Evolutionary conservation across 1,139 yeast genomes (phyloP), one percentile per base, ranked within the genome.

Genomic region (Yamadazyma spencermartinsiae): DNA sequence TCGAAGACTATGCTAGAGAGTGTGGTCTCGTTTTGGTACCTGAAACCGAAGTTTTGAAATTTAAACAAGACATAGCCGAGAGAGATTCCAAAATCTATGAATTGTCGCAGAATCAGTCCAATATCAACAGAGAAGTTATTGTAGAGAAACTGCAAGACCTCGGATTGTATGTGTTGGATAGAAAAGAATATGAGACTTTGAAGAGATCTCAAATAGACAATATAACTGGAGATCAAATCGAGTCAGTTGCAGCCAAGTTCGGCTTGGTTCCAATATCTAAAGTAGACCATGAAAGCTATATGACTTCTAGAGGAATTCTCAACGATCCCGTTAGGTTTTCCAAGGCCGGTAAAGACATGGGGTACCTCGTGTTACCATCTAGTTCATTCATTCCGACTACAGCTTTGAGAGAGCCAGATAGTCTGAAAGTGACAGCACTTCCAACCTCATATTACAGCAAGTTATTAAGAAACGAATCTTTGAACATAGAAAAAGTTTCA

Each of bases 401-500:
- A 2, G 72, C 74, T 23, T 73, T 77, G 9, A 71, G 76, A 50
- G 60, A 59, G 7, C 79, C 85, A 2, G 86, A 80, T 43, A 59
- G 70, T n/a, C 61, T 65, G 10, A 76, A 77, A 47, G 82, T 82
- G 26, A 81, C 80, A 39, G 80, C 82, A 6, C 55, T 84, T 27
- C 89, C 90, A 11, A 65, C 74, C 7, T 71, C 80, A 3, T 83
- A 82, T 54, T 84, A 81, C 57, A 74, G 74, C 47, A 79, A 79
- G 54, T 60, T 82, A 45, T 58, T 77, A 14, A 68, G 66, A 39
- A 64, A 65, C 35, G 78, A 72, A 41, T 49, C 63, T 2, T 51
- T 73, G 48, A 61, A 68, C 16, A 56, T 76, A 38, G 79, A 74
- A 33, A 69, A 69, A 43, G 62, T 76, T 2, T 50, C 68, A 0